Percentiles rank a stretch among this genome's conserved stretches.
Conservation (phyloP, 2,329 filamentous ascomycete genomes). For the Xenosphaeropsis pyriputrescens region DNA sequence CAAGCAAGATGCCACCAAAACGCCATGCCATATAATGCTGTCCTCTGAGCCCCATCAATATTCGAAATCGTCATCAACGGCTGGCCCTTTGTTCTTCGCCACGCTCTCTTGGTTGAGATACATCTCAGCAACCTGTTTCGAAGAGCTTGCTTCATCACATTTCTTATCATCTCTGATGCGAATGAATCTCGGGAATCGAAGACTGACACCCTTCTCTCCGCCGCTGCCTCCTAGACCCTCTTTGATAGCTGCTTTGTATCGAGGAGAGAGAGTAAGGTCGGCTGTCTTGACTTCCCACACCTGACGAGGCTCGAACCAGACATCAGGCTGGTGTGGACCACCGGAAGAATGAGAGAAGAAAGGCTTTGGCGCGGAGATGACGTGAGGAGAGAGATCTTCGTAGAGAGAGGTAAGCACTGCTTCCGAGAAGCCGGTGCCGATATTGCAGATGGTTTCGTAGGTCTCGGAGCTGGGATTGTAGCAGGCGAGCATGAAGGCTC, state of each 20-base stretch:
- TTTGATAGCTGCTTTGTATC: slow-evolving; percentile 81
- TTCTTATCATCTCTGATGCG: slow-evolving; percentile 92
- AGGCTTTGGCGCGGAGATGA: slow-evolving; percentile 83
- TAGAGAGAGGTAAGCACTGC: slow-evolving; percentile 83
- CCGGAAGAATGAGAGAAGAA: slow-evolving; percentile 81
- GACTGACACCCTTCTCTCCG: slow-evolving; percentile 66
- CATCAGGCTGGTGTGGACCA: slow-evolving; percentile 87
- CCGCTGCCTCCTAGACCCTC: slow-evolving; percentile 61
- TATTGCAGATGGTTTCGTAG: slow-evolving; percentile 96
- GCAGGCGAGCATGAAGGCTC: slow-evolving; percentile 88
- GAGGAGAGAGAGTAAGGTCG: slow-evolving; percentile 80
- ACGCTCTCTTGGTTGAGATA: slow-evolving; percentile 91
- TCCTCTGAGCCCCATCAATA: slow-evolving; percentile 39
- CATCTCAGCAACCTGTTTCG: slow-evolving; percentile 86
- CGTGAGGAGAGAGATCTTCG: slow-evolving; percentile 55
- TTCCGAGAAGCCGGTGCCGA: slow-evolving; percentile 93
- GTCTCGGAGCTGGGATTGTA: slow-evolving; percentile 69
- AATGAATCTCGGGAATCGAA: slow-evolving; percentile 89
- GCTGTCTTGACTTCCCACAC: slow-evolving; percentile 99
- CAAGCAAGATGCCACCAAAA: too few species aligned
- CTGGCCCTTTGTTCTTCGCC: slow-evolving; percentile 68
- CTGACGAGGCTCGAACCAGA: slow-evolving; percentile 90
- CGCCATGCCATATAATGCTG: too few species aligned
- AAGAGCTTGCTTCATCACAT: slow-evolving; percentile 74
- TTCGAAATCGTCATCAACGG: slow-evolving; percentile 95